Base-by-base conservation (phyloP, 1,139 yeast genomes). In the Hansenula lynferdii region DNA sequence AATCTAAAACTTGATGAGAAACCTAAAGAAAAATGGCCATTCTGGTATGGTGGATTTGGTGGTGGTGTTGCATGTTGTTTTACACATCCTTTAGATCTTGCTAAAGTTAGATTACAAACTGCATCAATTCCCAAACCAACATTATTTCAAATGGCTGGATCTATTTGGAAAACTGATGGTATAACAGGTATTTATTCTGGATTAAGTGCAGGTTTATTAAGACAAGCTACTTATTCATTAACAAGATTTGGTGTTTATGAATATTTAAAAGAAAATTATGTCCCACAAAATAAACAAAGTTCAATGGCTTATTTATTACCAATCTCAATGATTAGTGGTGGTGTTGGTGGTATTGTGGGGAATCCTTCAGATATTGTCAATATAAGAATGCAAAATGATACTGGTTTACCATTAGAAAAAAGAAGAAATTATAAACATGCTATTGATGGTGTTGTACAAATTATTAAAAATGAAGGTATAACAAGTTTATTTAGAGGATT, bases 371-470 rank as follows among this genome's bases (percentile, higher is more conserved):
- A 87, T 60, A 84, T 87, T 19, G 87, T 85, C 31, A 87, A 87
- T 52, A 84, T 87, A 45, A 75, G 96, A 60, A 87, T 87, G 96
- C 96, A 87, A 61, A 87, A 86, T 59, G 96, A 87, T 56, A 75
- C 83, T 8, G 65, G 89, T 0, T 68, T 85, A 44, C 85, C 92
- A 3, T 41, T 62, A 6, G 80, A 69, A 4, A 72, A 78, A 50
- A 72, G 90, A 58, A 72, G 96, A 56, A 79, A 84, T 57, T 87
- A 87, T 57, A 70, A 72, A 43, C 81, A 87, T 61, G 95, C 94
- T 0, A 54, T 86, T 34, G 90, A 86, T 57, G 96, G 96, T 8
- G 62, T 86, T 28, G 54, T 61, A 40, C 70, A 81, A 47, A 78
- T 87, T 38, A 51, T 65, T n/a, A 66, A 60, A 34, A 77, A 78